phyloP scores from a whole-genome alignment of 805 yeast species.

The Candida saitoana region DNA sequence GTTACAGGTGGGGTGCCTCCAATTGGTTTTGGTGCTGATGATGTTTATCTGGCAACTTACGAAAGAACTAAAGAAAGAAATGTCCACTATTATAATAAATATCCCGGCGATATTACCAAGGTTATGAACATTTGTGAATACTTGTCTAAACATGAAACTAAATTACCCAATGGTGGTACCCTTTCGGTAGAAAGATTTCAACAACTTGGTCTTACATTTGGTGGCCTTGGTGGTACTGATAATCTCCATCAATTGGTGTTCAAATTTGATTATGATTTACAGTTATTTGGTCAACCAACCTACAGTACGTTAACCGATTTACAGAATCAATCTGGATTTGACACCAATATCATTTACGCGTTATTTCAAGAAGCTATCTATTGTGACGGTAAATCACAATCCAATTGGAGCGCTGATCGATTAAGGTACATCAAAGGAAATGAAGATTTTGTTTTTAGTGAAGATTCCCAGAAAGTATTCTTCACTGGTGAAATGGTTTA shows the following conservation, averaged over 20 bases:
- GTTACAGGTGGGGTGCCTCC: constrained; percentile 63
- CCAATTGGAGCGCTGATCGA: constrained; percentile 49
- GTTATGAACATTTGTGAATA: constrained; percentile 37
- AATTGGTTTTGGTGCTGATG: constrained; percentile 38
- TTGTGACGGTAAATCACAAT: constrained; percentile 35
- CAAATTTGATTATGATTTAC: constrained; percentile 37
- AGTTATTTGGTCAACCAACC: constrained; percentile 30
- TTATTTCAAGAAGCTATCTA: constrained; percentile 59
- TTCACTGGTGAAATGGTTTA: constrained; percentile 58
- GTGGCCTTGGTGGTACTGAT: constrained; percentile 49
- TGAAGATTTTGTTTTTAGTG: constrained; percentile 20
- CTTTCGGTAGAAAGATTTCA: constrained; percentile 51
- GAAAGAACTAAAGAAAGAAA: constrained; percentile 46
- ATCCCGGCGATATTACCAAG: constrained; percentile 41
- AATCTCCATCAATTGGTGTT: constrained; percentile 42
- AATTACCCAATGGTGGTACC: constrained; percentile 49
- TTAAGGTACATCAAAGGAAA: constrained; percentile 23
- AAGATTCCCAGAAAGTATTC: constrained; percentile 20
- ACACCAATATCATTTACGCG: constrained; percentile 52
- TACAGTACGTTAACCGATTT: constrained; percentile 31
- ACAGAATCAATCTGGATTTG: constrained; percentile 39
- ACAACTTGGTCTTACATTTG: constrained; percentile 49
- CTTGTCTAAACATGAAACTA: constrained; percentile 24
- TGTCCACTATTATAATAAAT: constrained; percentile 43
- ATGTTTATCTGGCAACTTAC: constrained; percentile 48